Evolutionary conservation across 257 asterid genomes (phyloP).

Genomic region (Vinca minor): DNA sequence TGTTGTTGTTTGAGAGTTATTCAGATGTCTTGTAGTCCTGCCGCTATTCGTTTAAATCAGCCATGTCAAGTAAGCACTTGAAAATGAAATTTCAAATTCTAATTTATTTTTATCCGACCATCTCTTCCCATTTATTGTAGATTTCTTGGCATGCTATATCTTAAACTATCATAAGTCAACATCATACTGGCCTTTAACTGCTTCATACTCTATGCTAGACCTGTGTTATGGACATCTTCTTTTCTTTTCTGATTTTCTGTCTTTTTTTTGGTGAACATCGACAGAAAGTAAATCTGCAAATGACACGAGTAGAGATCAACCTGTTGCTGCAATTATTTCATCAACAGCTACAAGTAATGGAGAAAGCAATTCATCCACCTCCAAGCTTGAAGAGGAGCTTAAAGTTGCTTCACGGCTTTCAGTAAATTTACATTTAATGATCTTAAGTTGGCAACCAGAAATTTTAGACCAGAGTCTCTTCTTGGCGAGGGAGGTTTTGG

Average conservation of each 20-base stretch:
- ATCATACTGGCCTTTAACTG: not conserved
- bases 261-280: slow-evolving; percentile 18
- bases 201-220: not conserved
- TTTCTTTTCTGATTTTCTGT: slow-evolving; percentile 18
- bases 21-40: no score
- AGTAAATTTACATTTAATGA: slow-evolving; percentile 79
- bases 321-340: slow-evolving; percentile 46
- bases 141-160: not conserved
- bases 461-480: slow-evolving; percentile 93
- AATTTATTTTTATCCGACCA: not conserved
- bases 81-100: not conserved
- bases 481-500: slow-evolving; percentile 99
- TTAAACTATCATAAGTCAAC: not conserved
- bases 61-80: not conserved
- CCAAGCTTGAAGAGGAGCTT: slow-evolving; percentile 80
- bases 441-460: slow-evolving; percentile 83
- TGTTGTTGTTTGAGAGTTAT: no score
- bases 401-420: slow-evolving; percentile 76
- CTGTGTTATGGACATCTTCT: not conserved
- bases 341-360: slow-evolving; percentile 66
- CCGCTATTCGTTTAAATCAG: not conserved
- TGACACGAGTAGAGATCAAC: slow-evolving; percentile 59
- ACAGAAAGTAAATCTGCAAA: slow-evolving; percentile 66
- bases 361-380: slow-evolving; percentile 62
- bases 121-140: not conserved